Percentiles rank a stretch among this genome's conserved stretches.
Conservation (phyloP, 75 land plant species). For the Pinus taeda region DNA sequence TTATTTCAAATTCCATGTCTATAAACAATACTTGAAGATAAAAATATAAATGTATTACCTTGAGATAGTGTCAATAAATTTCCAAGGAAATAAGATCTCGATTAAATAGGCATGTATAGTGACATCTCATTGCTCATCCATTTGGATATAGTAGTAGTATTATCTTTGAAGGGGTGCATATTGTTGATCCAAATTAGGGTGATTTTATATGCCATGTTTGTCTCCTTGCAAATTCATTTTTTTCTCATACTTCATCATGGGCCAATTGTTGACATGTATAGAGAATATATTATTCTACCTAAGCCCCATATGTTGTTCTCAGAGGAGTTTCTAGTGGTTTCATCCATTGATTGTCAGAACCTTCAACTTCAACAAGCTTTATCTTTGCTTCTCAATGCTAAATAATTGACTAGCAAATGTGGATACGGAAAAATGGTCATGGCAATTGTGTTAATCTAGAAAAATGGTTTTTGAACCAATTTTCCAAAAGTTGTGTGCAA, state of each 20-base stretch:
- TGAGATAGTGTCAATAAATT: conserved; percentile 72
- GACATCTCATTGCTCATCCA: conserved; percentile 60
- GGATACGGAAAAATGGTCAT: conserved; percentile 36
- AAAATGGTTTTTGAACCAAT: conserved; percentile 47
- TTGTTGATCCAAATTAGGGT: conserved; percentile 92
- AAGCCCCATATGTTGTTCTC: neutral
- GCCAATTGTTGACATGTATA: conserved; percentile 2
- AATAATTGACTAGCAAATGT: conserved; percentile 40
- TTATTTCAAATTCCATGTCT: conserved; percentile 57
- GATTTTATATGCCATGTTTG: conserved; percentile 96
- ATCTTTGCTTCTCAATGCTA: conserved; percentile 56
- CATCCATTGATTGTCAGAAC: conserved; percentile 8
- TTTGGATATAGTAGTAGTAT: conserved; percentile 73
- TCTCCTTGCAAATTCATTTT: conserved; percentile 78
- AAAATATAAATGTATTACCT: conserved; percentile 31
- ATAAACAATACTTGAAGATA: conserved; percentile 51
- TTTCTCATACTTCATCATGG: conserved; percentile 50
- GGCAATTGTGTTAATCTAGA: conserved; percentile 20
- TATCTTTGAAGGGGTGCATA: conserved; percentile 82
- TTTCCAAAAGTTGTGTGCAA: conserved; percentile 29
- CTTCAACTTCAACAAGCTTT: conserved; percentile 48
- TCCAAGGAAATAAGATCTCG: conserved; percentile 23
- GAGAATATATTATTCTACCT: too few species aligned
- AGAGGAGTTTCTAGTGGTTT: neutral
- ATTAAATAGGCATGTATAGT: conserved; percentile 19